These are phyloP conservation scores for Chaetomium fimeti DNA, from an alignment of 495 filamentous ascomycete genomes.

Conservation along the genomic window DNA sequence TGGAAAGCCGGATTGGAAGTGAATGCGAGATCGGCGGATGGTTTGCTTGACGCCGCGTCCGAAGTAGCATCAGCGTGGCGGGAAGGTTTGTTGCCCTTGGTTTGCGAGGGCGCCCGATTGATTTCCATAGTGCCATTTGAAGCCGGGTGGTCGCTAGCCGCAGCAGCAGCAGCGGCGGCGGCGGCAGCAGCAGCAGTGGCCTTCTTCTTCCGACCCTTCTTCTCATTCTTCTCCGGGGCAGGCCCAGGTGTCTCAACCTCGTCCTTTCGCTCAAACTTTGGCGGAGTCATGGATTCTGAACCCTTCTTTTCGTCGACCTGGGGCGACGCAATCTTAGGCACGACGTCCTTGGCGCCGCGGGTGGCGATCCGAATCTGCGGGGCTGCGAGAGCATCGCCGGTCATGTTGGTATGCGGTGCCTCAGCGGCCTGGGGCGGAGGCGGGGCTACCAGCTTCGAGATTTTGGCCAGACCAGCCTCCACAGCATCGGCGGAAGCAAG, in stretches of 20 bases:
- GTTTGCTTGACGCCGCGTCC: conserved; percentile 21
- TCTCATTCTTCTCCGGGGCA: conserved; percentile 46
- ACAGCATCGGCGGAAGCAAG: conserved; percentile 71
- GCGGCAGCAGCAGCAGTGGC: conserved; percentile 37
- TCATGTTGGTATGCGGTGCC: conserved; percentile 25
- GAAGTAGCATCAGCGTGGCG: conserved; percentile 27
- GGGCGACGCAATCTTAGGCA: conserved; percentile 35
- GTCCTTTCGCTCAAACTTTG: conserved; percentile 46
- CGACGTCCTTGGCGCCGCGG: conserved; percentile 43
- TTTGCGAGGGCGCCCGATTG: conserved; percentile 27
- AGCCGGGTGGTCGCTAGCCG: conserved; percentile 22
- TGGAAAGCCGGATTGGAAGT: conserved; percentile 34
- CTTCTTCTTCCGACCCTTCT: conserved; percentile 51
- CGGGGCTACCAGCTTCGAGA: conserved; percentile 44
- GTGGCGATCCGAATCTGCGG: conserved; percentile 41
- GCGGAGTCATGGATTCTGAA: conserved; percentile 25
- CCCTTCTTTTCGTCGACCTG: conserved; percentile 37
- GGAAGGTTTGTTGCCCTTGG: conserved; percentile 34
- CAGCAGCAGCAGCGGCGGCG: conserved; percentile 37
- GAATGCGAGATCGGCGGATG: conserved; percentile 20
- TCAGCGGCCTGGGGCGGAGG: conserved; percentile 38
- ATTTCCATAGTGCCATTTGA: conserved; percentile 31
- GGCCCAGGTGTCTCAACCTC: conserved; percentile 40
- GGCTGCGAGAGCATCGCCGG: conserved; percentile 19
- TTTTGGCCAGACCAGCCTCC: conserved; percentile 58